Evolutionary conservation across 495 filamentous ascomycete species (phyloP).

Genomic region (Penicillium diatomitis): DNA sequence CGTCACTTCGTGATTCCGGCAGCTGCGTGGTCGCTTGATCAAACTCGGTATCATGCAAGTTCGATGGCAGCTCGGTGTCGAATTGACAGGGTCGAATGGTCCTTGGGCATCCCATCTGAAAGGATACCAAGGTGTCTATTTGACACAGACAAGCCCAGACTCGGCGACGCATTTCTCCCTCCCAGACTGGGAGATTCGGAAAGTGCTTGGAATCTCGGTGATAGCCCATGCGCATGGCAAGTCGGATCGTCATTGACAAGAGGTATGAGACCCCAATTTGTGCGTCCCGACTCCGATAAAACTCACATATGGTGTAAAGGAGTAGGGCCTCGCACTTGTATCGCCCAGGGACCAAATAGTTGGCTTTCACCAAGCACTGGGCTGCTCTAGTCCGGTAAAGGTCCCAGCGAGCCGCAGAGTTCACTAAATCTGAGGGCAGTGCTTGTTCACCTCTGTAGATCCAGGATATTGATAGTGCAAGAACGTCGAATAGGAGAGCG

Average conservation of each 20-base stretch:
- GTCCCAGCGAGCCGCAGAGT: conserved; percentile 12
- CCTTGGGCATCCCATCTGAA: conserved; percentile 38
- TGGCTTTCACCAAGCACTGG: conserved; percentile 25
- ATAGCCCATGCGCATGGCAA: conserved; percentile 39
- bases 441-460: conserved; percentile 22
- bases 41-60: conserved; percentile 37
- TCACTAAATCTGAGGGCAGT: conserved; percentile 10
- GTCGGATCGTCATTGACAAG: conserved; percentile 27
- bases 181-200: conserved; percentile 25
- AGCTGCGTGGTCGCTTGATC: conserved; percentile 25
- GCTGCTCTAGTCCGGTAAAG: conserved; percentile 21
- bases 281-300: conserved; percentile 27
- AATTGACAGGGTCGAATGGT: conserved; percentile 34
- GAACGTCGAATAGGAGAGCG: conserved; percentile 24
- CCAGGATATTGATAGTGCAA: conserved; percentile 24
- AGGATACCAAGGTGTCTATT: conserved; percentile 34
- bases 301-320: conserved; percentile 29
- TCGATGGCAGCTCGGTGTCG: conserved; percentile 34
- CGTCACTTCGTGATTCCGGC: conserved; percentile 26
- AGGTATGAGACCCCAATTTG: conserved; percentile 29
- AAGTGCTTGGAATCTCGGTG: conserved; percentile 36
- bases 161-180: conserved; percentile 39
- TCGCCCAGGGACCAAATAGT: conserved; percentile 24
- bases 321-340: conserved; percentile 33
- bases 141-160: conserved; percentile 31